Evolutionary conservation across 371 early-diverging fungal genomes (phyloP).

Genomic region (Circinella umbellata): DNA sequence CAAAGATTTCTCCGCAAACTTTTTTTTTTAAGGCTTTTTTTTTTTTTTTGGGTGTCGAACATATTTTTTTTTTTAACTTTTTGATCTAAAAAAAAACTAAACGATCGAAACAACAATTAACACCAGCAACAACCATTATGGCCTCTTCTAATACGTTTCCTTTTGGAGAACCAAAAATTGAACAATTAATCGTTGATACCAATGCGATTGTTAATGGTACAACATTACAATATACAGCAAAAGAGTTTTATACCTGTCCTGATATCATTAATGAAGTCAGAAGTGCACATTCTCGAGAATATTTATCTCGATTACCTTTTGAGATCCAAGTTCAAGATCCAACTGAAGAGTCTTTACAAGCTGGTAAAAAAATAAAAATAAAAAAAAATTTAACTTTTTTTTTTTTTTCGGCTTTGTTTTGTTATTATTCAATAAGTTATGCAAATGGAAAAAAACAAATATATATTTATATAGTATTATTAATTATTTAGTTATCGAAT

Average conservation of each 20-base stretch:
- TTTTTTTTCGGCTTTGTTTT: background rate
- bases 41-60: background rate
- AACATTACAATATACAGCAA: slow-evolving; percentile 57
- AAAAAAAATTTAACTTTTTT: too few relatives aligned
- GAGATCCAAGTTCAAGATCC: slow-evolving; percentile 73
- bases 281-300: slow-evolving; percentile 75
- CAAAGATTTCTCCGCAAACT: background rate
- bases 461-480: too few relatives aligned
- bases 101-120: background rate
- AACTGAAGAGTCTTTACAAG: slow-evolving; percentile 76
- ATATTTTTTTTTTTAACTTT: background rate
- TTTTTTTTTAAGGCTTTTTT: too few relatives aligned
- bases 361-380: slow-evolving; percentile 62
- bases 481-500: slow-evolving; percentile 65
- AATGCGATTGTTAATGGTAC: slow-evolving; percentile 65
- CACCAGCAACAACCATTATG: background rate
- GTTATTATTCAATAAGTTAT: too few relatives aligned
- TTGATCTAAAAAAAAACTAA: background rate
- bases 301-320: slow-evolving; percentile 67
- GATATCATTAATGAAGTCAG: slow-evolving; percentile 90
- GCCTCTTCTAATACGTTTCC: background rate
- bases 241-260: slow-evolving; percentile 83
- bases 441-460: too few relatives aligned
- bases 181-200: slow-evolving; percentile 65
- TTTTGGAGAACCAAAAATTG: slow-evolving; percentile 24